Conservation (phyloP, 176 grass and related monocot species). For the Triticum monococcum region DNA sequence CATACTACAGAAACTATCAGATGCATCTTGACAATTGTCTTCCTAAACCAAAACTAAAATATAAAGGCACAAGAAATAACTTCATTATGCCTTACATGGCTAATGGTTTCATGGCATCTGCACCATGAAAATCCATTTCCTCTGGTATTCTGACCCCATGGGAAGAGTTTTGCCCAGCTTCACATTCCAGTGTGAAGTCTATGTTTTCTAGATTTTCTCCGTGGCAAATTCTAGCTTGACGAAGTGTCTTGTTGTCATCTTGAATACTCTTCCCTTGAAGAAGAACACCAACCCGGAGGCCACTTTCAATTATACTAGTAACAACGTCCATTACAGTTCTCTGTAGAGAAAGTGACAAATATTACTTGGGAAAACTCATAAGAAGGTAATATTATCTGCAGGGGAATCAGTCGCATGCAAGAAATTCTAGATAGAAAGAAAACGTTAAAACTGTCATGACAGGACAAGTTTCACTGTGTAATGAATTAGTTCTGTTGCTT, state of each 20-base stretch:
- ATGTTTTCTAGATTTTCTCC: neutral
- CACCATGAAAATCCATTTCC: constrained; percentile 1
- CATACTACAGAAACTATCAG: neutral
- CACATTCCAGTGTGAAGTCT: constrained; percentile 13
- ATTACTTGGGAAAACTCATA: neutral
- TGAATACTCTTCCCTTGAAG: constrained; percentile 9
- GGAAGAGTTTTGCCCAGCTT: neutral
- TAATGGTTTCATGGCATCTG: constrained; percentile 14
- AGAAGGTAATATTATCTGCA: neutral
- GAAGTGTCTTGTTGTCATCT: constrained; percentile 21
- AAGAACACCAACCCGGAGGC: constrained; percentile 8
- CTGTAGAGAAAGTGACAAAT: neutral
- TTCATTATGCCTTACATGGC: neutral
- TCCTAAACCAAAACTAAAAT: neutral
- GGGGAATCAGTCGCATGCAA: neutral
- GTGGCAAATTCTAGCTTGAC: constrained; percentile 14
- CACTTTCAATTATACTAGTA: constrained; percentile 13
- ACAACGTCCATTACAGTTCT: constrained; percentile 19
- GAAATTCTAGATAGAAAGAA: neutral
- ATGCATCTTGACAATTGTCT: neutral
- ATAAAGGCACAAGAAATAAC: neutral
- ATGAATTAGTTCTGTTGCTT: neutral
- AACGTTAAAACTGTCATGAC: neutral
- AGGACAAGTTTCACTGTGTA: neutral
- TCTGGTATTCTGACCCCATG: neutral